These are phyloP conservation scores for Colletotrichum abscissum DNA, from an alignment of 2,329 filamentous ascomycete genomes.

Conservation along the genomic window DNA sequence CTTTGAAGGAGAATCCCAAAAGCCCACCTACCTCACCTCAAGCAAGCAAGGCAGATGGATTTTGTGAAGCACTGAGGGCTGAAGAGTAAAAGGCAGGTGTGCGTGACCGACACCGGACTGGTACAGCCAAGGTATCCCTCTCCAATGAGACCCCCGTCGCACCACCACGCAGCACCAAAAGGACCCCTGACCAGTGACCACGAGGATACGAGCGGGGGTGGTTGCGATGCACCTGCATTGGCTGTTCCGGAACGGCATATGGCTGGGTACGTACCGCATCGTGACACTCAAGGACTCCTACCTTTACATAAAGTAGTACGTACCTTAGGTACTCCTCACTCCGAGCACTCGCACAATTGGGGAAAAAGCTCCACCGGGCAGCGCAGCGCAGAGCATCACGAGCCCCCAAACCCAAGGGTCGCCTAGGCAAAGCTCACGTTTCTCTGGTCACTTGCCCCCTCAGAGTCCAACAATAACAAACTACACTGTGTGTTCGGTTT, in stretches of 20 bases:
- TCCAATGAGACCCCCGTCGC: slow-evolving; percentile 18
- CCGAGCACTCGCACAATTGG: background rate
- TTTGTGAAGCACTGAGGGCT: no score
- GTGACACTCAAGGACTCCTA: background rate
- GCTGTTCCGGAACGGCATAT: slow-evolving; percentile 28
- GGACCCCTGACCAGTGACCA: slow-evolving; percentile 32
- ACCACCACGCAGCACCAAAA: slow-evolving; percentile 18
- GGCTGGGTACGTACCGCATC: background rate
- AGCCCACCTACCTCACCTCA: no score
- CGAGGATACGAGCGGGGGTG: slow-evolving; percentile 32
- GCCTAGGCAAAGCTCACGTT: background rate
- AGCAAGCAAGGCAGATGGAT: no score
- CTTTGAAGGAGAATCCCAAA: no score
- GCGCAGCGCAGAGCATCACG: slow-evolving; percentile 31
- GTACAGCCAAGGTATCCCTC: slow-evolving; percentile 33
- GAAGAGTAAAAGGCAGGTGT: no score
- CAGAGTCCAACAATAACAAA: background rate
- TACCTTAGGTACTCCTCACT: no score
- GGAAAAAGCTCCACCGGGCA: slow-evolving; percentile 23
- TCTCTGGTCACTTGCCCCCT: slow-evolving; percentile 6
- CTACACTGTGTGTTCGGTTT: background rate
- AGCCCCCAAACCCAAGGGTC: slow-evolving; percentile 27
- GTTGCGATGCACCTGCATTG: slow-evolving; percentile 37
- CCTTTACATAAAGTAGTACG: no score
- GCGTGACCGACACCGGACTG: slow-evolving; percentile 31